These are phyloP conservation scores for Polygonum maritimum DNA, from an alignment of 148 eudicot species.

Conservation along the genomic window DNA sequence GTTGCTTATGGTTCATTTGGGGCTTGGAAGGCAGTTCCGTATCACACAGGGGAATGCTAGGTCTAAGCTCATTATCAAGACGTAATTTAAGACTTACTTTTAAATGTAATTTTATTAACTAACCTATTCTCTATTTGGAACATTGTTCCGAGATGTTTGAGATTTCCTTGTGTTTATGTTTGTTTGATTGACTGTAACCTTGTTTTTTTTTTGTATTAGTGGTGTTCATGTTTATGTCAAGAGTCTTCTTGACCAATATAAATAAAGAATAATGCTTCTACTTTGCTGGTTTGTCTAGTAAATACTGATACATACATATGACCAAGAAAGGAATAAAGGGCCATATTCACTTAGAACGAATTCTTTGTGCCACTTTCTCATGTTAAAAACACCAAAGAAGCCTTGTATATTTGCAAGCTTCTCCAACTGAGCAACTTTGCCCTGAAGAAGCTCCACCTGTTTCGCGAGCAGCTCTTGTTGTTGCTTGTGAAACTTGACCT, in stretches of 20 bases:
- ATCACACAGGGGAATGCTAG: conserved; percentile 3
- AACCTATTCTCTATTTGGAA: background rate
- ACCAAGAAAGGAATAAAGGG: too few relatives aligned
- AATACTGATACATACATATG: too few relatives aligned
- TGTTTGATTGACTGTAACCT: background rate
- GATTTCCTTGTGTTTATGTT: background rate
- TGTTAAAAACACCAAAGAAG: conserved; percentile 42
- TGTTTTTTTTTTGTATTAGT: background rate
- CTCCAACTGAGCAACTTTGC: conserved; percentile 37
- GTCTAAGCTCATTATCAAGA: background rate
- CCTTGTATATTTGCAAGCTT: conserved; percentile 37
- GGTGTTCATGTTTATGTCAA: background rate
- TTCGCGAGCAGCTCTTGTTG: conserved; percentile 31
- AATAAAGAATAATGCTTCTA: background rate
- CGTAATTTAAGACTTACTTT: background rate
- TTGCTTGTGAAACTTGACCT: conserved; percentile 5
- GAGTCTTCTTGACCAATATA: background rate
- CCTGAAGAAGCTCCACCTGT: conserved; percentile 37
- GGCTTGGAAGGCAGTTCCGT: conserved; percentile 3
- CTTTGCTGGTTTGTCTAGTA: background rate
- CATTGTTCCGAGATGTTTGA: background rate
- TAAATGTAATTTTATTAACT: background rate
- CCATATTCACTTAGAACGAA: background rate
- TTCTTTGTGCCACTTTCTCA: conserved; percentile 21
- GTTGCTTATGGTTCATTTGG: conserved; percentile 10